Base-by-base conservation (phyloP, 805 yeast genomes). In the Yamadazyma akitaensis region DNA sequence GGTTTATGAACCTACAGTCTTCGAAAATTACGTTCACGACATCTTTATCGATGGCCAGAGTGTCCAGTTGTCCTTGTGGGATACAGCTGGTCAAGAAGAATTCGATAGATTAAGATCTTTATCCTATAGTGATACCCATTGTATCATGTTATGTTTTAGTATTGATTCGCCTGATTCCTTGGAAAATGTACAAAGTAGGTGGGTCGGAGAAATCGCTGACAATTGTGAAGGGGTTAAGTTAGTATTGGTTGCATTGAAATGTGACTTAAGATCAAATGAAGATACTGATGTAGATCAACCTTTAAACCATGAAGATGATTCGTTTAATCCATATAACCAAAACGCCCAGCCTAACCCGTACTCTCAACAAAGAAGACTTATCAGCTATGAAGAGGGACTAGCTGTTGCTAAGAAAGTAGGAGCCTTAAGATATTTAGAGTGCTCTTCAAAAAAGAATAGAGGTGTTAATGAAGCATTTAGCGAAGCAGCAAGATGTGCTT, bases 401-500 rank as follows among this genome's bases (percentile, higher is more conserved):
- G 83, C 84, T 0, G 89, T 92, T 58, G 99, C 99, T 33, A 90
- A 90, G 61, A 81, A 81, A 62, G 87, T 94, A 37, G 97, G 97
- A 19, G 98, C 99, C 0, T 73, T 91, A 58, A 80, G 98, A 60
- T 94, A 94, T 65, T 76, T 94, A 61, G 99, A 94, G 67, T 94
- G 99, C 70, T 88, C 96, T 24, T 98, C 99, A 6, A 94, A 91
- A 74, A 84, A 85, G 64, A 92, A 91, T 67, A 81, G 96, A 61
- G 99, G 99, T 54, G 99, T 94, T n/a, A 94, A 95, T 61, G 99
- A 94, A 70, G 98, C 97, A 9, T 94, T 94, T 64, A 90, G 97
- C 0, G 99, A 94, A 69, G 99, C 98, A 37, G 97, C 98, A 7
- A 83, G 99, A 64, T 91, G 96, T 60, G 98, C 97, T 2, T 75